Conservation (phyloP, 257 asterid genomes). For the Echites panduratus region DNA sequence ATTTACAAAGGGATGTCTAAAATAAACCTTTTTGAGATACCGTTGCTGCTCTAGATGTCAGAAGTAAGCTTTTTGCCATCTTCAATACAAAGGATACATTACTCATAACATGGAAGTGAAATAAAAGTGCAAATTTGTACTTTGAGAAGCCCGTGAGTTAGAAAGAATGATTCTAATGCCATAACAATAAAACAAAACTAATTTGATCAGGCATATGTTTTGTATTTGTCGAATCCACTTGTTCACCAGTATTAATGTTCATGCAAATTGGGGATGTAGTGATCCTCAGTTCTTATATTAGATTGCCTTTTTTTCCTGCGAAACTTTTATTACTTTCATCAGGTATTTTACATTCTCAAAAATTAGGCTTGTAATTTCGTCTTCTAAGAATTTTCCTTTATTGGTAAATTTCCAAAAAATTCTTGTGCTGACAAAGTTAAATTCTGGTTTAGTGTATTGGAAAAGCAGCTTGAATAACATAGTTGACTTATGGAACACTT, state of each 20-base stretch:
- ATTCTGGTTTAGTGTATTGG: neutral
- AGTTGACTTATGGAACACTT: neutral
- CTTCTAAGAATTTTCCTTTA: neutral
- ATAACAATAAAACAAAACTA: neutral
- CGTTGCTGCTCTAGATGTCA: neutral
- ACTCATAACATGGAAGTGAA: neutral
- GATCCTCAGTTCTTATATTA: neutral
- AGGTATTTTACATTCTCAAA: neutral
- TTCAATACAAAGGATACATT: neutral
- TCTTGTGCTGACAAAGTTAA: neutral
- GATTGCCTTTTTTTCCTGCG: neutral
- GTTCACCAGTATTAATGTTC: neutral
- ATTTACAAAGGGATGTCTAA: neutral
- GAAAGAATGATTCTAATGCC: neutral
- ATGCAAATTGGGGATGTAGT: neutral
- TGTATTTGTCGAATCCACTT: neutral
- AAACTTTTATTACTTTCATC: neutral
- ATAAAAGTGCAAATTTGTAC: neutral
- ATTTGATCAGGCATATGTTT: neutral
- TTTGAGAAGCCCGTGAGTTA: neutral
- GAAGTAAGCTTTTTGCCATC: neutral
- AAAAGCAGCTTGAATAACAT: neutral
- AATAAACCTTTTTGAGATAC: neutral
- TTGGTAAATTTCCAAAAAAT: neutral
- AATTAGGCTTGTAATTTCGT: neutral